Evolutionary conservation across 1,284 basidiomycete species (phyloP), one percentile per base, ranked within the genome.

Genomic region (Pyrrhoderma lamaoense): DNA sequence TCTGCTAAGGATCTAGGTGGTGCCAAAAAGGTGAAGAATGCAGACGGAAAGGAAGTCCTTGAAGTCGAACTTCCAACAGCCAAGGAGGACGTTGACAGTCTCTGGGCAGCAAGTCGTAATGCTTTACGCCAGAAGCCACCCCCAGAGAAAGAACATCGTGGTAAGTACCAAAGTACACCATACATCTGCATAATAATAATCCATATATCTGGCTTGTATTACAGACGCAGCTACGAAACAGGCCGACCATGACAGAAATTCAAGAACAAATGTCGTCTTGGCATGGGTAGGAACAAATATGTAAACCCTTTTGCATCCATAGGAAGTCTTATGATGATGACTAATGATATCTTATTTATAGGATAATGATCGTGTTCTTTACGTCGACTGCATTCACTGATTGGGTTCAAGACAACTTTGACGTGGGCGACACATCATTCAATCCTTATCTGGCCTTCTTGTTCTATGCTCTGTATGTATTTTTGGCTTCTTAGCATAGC

Each of bases 261-360:
- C 82, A 61, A 72, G 85, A 51, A 91, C 90, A 18, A 87, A 93
- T 64, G 85, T 91, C 45, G 88, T 93, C 18, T 76, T 93, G 9
- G 73, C 85, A 2, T 93, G 89, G 86, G 76, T 93, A 45, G 89
- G 85, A 35, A 82, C 82, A 3, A 94, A 93, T 68, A 85, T 93
- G 85, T 76, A 64, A 52, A 77, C 69, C 38, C 50, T 54, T 47
- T n/a, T 47, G n/a, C n/a, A n/a, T n/a, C n/a, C n/a, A n/a, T n/a
- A 43, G 18, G 19, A 46, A 52, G 42, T 34, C 18, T 5, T 48
- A 43, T 50, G 54, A 47, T 58, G 51, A 43, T 60, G 46, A 44
- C 19, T 47, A 34, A 52, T 21, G 14, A 21, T 27, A 35, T 50
- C 36, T 55, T 11, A 43, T 55, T 5, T 36, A 25, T 56, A 85